A percentile compares a stretch with the other conserved stretches of the same genome.
phyloP scores from a whole-genome alignment of 345 rosid species.

The Camelina sativa region DNA sequence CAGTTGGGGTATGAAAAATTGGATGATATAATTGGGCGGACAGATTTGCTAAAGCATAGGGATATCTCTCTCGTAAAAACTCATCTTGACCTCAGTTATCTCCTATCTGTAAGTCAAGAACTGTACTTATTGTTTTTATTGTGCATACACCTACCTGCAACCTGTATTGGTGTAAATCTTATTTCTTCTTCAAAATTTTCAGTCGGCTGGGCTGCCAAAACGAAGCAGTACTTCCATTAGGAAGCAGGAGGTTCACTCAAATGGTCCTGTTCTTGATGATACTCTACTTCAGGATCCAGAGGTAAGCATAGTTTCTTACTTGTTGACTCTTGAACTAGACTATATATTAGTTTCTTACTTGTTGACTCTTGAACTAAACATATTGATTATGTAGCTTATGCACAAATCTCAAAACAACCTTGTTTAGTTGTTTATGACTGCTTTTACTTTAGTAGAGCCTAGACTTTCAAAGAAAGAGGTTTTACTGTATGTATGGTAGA shows the following conservation, averaged over 20 bases:
- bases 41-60: constrained; percentile 76
- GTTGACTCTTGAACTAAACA: neutral
- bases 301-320: constrained; percentile 51
- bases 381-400: constrained; percentile 13
- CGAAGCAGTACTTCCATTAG: constrained; percentile 89
- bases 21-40: constrained; percentile 89
- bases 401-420: neutral
- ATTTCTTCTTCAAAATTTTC: constrained; percentile 33
- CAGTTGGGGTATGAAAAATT: constrained; percentile 88
- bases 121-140: constrained; percentile 15
- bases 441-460: constrained; percentile 11
- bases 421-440: neutral
- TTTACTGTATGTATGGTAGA: constrained; percentile 21
- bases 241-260: constrained; percentile 87
- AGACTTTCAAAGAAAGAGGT: constrained; percentile 3
- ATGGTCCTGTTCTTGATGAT: constrained; percentile 90
- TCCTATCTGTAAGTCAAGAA: constrained; percentile 62
- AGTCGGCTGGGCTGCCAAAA: constrained; percentile 89
- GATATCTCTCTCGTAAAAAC: constrained; percentile 97
- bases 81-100: constrained; percentile 86
- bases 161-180: constrained; percentile 19
- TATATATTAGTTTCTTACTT: neutral
- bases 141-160: constrained; percentile 1
- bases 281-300: constrained; percentile 77
- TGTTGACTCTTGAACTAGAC: neutral